Percentiles rank a stretch among this genome's conserved stretches.
phyloP scores from a whole-genome alignment of 139 green algal species.

The Chlorella sp. region DNA sequence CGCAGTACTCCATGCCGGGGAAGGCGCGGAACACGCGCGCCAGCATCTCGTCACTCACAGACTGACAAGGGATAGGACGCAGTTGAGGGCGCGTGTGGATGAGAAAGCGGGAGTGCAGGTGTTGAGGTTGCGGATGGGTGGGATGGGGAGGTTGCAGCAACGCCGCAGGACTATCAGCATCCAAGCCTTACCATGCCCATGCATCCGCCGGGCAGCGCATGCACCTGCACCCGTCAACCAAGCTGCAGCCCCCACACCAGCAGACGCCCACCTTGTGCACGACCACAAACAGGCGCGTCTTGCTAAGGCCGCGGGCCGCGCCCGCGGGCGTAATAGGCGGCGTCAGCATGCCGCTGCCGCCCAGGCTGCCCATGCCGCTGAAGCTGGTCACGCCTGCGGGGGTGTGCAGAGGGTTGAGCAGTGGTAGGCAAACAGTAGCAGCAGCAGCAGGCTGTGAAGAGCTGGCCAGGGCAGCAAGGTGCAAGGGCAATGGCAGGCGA shows the following conservation, averaged over 20 bases:
- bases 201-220: too few relatives aligned
- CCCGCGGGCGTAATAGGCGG: conserved; percentile 1
- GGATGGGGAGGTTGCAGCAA: too few relatives aligned
- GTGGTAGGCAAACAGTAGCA: not conserved
- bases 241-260: too few relatives aligned
- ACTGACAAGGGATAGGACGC: conserved; percentile 35
- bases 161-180: too few relatives aligned
- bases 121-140: not conserved
- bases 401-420: too few relatives aligned
- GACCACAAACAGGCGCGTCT: conserved; percentile 87
- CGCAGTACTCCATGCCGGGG: conserved; percentile 89
- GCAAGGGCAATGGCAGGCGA: not conserved
- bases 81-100: not conserved
- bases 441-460: not conserved
- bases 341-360: conserved; percentile 13
- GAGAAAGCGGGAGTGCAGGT: not conserved
- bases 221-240: too few relatives aligned
- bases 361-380: conserved; percentile 22
- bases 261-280: conserved; percentile 72
- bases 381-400: conserved; percentile 18
- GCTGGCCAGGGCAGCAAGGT: not conserved
- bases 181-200: too few relatives aligned
- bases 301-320: conserved; percentile 43
- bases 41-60: conserved; percentile 76
- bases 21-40: conserved; percentile 77